Percentiles rank a stretch among this genome's conserved stretches.
Conservation (phyloP, 768 basidiomycete genomes). For the Kwoniella mangroviensis region DNA sequence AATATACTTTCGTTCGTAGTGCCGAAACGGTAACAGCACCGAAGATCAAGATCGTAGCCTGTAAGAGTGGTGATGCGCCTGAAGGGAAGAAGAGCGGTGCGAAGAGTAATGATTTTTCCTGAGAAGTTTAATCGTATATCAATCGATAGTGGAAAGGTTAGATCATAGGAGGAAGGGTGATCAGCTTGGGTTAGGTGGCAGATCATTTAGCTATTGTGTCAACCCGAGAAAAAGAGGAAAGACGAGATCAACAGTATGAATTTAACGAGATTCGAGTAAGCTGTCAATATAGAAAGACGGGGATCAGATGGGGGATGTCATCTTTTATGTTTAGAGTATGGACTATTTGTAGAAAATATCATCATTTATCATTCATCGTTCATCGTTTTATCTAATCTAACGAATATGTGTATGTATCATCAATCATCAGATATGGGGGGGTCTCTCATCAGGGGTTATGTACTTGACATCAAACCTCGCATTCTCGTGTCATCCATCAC, state of each 20-base stretch:
- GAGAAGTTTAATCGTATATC: not conserved
- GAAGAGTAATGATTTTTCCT: constrained; percentile 15
- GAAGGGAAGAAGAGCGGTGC: constrained; percentile 74
- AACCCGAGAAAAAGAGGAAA: no score
- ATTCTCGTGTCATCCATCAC: no score
- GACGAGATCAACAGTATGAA: no score
- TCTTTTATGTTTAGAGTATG: not conserved
- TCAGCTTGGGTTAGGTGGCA: no score
- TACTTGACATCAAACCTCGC: no score
- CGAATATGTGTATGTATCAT: not conserved
- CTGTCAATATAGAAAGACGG: no score
- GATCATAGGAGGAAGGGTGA: no score
- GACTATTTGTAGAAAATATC: not conserved
- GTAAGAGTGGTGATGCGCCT: constrained; percentile 90
- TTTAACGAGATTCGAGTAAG: no score
- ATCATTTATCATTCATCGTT: not conserved
- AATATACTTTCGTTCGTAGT: constrained; percentile 10
- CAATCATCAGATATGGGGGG: no score
- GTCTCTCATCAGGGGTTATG: no score
- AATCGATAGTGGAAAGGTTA: not conserved
- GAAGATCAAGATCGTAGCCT: constrained; percentile 95
- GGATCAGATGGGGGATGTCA: no score
- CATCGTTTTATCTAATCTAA: not conserved
- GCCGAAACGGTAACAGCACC: constrained; percentile 59
- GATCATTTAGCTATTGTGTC: no score